These are phyloP conservation scores for Beauveria scarabaeidicola DNA, from an alignment of 2,329 filamentous ascomycete species.

Conservation along the genomic window DNA sequence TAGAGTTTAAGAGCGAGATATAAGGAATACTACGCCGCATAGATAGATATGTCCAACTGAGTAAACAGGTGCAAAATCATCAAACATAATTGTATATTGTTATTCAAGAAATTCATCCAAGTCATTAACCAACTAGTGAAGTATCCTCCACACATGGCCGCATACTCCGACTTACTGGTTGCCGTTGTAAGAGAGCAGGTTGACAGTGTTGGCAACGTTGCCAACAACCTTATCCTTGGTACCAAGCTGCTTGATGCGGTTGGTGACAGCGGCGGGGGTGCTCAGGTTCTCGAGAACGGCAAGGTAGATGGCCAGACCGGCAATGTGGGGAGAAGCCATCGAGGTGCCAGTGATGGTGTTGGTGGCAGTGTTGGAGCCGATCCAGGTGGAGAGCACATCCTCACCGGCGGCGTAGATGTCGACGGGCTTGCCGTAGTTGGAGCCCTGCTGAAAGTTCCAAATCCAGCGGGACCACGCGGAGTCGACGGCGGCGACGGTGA, in stretches of 20 bases:
- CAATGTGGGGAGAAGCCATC: conserved; percentile 43
- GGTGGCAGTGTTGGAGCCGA: conserved; percentile 27
- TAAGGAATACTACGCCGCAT: no score
- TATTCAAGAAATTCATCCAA: neutral
- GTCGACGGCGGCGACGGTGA: conserved; percentile 46
- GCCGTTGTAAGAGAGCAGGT: conserved; percentile 7
- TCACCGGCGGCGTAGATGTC: conserved; percentile 39
- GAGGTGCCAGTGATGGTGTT: conserved; percentile 39
- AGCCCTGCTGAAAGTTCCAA: conserved; percentile 25
- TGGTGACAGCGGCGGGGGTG: conserved; percentile 1
- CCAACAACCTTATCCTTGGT: conserved; percentile 2
- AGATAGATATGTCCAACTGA: no score
- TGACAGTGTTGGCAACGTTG: neutral
- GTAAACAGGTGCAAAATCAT: no score
- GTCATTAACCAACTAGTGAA: neutral
- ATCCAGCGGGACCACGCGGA: conserved; percentile 27
- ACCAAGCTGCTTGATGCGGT: conserved; percentile 1
- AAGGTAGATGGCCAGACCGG: conserved; percentile 18
- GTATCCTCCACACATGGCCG: neutral
- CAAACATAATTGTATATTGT: neutral
- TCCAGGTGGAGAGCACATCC: conserved; percentile 34
- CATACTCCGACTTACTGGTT: neutral
- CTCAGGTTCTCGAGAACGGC: conserved; percentile 5
- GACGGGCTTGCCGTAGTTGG: conserved; percentile 36
- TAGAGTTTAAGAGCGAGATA: no score